Evolutionary conservation across 306 rosid genomes (phyloP).

Genomic region (Quillaja saponaria): DNA sequence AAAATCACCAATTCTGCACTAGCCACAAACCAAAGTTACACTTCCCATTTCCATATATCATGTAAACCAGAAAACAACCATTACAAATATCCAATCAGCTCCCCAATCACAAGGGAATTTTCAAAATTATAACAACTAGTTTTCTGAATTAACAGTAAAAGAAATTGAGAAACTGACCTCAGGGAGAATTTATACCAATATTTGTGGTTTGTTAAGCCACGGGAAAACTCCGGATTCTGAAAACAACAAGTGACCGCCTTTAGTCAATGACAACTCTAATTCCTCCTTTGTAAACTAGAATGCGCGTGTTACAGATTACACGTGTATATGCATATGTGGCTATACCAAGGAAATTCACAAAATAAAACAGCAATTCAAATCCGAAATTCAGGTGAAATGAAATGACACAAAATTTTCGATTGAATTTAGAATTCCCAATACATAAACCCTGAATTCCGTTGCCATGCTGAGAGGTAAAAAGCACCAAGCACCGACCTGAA

Average conservation of each 20-base stretch:
- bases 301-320: not conserved
- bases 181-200: not conserved
- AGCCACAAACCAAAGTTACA: conserved; percentile 14
- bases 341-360: not conserved
- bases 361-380: not conserved
- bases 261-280: conserved; percentile 17
- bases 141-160: not conserved
- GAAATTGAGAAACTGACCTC: not conserved
- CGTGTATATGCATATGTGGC: not conserved
- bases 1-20: conserved; percentile 8
- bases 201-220: conserved; percentile 8
- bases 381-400: not conserved
- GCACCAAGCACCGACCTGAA: conserved; percentile 9
- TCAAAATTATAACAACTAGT: not conserved
- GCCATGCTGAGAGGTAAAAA: too few relatives aligned
- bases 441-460: too few relatives aligned
- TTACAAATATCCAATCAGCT: not conserved
- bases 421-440: conserved; percentile 4
- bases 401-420: not conserved
- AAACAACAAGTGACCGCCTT: conserved; percentile 17
- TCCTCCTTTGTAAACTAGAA: not conserved
- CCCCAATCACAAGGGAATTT: not conserved
- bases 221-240: not conserved
- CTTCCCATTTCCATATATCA: not conserved
- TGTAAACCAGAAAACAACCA: not conserved